A percentile compares a stretch with the other conserved stretches of the same genome.
Evolutionary conservation across 306 rosid species (phyloP).

Genomic region (Quercus engelmannii): DNA sequence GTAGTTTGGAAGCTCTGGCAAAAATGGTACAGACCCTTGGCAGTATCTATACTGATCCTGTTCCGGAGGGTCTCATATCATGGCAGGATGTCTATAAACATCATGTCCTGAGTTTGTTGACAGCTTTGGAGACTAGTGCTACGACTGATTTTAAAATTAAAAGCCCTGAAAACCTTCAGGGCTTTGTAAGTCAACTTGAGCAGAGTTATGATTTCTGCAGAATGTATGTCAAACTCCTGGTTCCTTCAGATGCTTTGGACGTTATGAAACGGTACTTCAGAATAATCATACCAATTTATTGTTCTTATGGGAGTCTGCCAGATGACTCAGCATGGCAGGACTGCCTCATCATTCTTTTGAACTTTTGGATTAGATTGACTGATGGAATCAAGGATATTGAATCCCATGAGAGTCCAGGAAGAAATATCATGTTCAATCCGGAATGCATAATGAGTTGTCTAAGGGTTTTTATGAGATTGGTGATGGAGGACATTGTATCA

Average conservation of each 20-base stretch:
- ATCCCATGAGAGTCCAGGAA: constrained; percentile 40
- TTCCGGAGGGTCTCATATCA: constrained; percentile 69
- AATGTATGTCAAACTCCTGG: constrained; percentile 56
- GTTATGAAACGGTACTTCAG: constrained; percentile 72
- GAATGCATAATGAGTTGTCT: constrained; percentile 64
- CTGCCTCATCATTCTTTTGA: constrained; percentile 73
- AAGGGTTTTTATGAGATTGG: constrained; percentile 72
- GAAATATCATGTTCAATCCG: constrained; percentile 41
- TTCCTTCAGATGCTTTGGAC: constrained; percentile 67
- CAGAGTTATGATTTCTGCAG: constrained; percentile 61
- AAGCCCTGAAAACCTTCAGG: constrained; percentile 72
- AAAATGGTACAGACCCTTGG: constrained; percentile 68
- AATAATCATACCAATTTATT: constrained; percentile 52
- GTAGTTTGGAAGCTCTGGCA: constrained; percentile 74
- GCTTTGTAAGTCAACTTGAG: constrained; percentile 73
- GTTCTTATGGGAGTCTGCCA: constrained; percentile 55
- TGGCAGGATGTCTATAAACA: constrained; percentile 85
- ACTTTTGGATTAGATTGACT: constrained; percentile 80
- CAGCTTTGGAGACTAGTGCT: constrained; percentile 55
- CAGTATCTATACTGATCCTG: constrained; percentile 44
- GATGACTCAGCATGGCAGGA: constrained; percentile 96
- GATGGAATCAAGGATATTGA: constrained; percentile 74
- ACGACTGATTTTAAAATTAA: constrained; percentile 36
- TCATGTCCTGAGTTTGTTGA: constrained; percentile 50
- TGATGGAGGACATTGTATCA: constrained; percentile 82